Conservation (phyloP, 352 stramenopile species). For the Pythium sukuiense region DNA sequence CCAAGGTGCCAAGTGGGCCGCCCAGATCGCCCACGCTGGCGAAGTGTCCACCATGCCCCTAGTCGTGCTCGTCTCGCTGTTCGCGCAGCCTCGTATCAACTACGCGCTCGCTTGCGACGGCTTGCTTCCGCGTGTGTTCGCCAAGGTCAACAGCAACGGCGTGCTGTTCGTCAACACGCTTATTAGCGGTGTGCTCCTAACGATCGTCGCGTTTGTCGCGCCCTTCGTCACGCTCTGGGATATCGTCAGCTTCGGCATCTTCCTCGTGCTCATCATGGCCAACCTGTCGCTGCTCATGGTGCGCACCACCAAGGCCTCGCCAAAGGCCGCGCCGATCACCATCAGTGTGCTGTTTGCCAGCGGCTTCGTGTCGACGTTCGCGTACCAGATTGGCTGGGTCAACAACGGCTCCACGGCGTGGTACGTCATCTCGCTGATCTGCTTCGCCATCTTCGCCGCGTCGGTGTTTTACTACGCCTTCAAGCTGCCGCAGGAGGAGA, state of each 20-base stretch:
- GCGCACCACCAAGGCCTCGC: constrained; percentile 53
- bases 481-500: constrained; percentile 61
- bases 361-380: constrained; percentile 46
- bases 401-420: constrained; percentile 38
- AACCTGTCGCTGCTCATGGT: constrained; percentile 76
- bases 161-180: constrained; percentile 80
- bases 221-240: constrained; percentile 83
- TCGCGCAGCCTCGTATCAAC: constrained; percentile 91
- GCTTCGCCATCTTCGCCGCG: constrained; percentile 46
- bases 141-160: constrained; percentile 72
- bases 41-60: constrained; percentile 89
- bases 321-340: constrained; percentile 21
- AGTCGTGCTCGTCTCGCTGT: constrained; percentile 92
- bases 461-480: constrained; percentile 39
- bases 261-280: constrained; percentile 86
- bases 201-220: constrained; percentile 63
- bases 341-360: constrained; percentile 31
- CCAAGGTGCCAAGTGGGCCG: constrained; percentile 38
- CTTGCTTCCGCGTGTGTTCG: constrained; percentile 90
- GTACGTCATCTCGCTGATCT: constrained; percentile 45
- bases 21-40: constrained; percentile 48
- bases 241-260: constrained; percentile 85
- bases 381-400: constrained; percentile 70
- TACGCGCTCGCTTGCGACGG: constrained; percentile 92
- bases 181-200: constrained; percentile 62